Evolutionary conservation across 169 alveolate species (phyloP), one percentile per base, ranked within the genome.

Genomic region (Cryptosporidium baileyi): DNA sequence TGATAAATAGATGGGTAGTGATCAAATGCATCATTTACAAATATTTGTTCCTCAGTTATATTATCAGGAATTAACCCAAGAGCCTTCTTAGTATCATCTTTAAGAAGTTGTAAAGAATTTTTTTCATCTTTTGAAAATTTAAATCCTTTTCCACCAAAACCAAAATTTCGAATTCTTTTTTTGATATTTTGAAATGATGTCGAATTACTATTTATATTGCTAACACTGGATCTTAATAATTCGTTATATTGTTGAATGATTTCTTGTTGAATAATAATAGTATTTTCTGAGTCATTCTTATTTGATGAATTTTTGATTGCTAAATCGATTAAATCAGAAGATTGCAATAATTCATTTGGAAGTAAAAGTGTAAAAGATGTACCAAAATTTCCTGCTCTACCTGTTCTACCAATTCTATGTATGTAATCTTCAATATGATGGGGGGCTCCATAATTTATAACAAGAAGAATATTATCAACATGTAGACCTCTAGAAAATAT

Each of bases 351-450:
- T 57, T 97, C 99, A 34, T 96, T 95, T 0, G 96, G 94, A 7
- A 93, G 89, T 13, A 98, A 91, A 82, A 98, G 96, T 28, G 99
- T 98, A 80, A 95, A 95, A 2, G 99, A 97, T 9, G 96, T 96
- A 13, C 99, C 99, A 40, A 96, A 93, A 51, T 92, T 95, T 13
- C 99, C 99, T 3, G 99, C 99, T 43, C 99, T 82, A 1, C 99
- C 99, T 0, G 99, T 98, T 67, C 99, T 92, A 1, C 99, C 99
- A 24, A 98, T 97, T 80, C 99, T 90, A 92, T 98, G 99, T 19
- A 98, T 98, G 89, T 98, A 98, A 91, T 98, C 99, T 67, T 98
- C 99, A 90, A 96, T 92, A 81, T 98, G 99, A 89, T 97, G 98
- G 1, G 99, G 99, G 32, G 99, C 95, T 22, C 95, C 93, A 90